A percentile compares a stretch with the other conserved stretches of the same genome.
phyloP scores from a whole-genome alignment of 164 flowering plant species.

The Taxillus chinensis region DNA sequence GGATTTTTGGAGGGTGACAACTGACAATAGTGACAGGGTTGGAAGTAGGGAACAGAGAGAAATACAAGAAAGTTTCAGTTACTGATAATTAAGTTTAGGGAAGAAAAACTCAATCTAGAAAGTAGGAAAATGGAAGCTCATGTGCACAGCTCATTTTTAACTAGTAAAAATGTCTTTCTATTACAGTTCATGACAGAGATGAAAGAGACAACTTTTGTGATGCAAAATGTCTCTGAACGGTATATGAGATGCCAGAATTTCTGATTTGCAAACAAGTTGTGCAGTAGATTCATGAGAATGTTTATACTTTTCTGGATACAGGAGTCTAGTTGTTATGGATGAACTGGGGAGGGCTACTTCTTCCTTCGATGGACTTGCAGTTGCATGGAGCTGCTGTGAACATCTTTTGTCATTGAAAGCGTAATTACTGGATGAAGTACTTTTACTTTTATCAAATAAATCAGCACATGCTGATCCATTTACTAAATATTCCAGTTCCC shows the following conservation, averaged over 20 bases:
- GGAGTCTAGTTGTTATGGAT: slow-evolving; percentile 95
- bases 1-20: too few relatives aligned
- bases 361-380: slow-evolving; percentile 90
- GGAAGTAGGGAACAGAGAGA: not conserved
- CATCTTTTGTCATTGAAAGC: slow-evolving; percentile 76
- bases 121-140: not conserved
- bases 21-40: not conserved
- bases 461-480: too few relatives aligned
- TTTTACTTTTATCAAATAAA: too few relatives aligned
- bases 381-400: slow-evolving; percentile 99
- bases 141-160: not conserved
- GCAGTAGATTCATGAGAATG: not conserved
- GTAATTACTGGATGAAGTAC: slow-evolving; percentile 25
- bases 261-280: not conserved
- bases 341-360: slow-evolving; percentile 98
- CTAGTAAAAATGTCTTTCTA: not conserved
- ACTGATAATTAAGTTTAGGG: not conserved
- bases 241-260: slow-evolving; percentile 10
- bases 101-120: not conserved
- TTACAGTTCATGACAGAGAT: slow-evolving; percentile 99
- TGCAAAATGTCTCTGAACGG: slow-evolving; percentile 89
- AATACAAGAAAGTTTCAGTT: not conserved
- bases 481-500: too few relatives aligned
- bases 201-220: slow-evolving; percentile 92
- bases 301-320: slow-evolving; percentile 16